Evolutionary conservation across 139 green algal genomes (phyloP).

Genomic region (Ostreobium quekettii): DNA sequence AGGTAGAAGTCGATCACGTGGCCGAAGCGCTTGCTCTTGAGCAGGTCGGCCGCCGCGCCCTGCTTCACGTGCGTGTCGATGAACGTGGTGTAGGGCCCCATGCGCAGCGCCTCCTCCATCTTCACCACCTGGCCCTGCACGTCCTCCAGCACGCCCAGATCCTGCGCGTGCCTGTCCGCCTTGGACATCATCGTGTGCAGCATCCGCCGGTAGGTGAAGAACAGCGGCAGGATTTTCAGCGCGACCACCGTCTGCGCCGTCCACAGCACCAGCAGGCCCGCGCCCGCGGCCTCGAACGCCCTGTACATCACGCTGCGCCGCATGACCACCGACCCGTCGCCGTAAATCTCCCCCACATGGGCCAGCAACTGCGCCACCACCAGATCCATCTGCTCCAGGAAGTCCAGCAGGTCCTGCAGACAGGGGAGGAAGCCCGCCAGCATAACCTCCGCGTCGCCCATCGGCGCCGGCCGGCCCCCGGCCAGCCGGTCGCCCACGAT

Average conservation of each 20-base stretch:
- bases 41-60: not conserved
- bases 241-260: constrained; percentile 6
- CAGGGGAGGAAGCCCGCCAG: constrained; percentile 3
- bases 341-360: not conserved
- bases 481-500: not conserved
- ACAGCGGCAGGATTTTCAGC: constrained; percentile 18
- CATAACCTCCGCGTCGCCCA: constrained; percentile 11
- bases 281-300: not conserved
- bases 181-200: constrained; percentile 23
- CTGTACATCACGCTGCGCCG: constrained; percentile 11
- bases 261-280: constrained; percentile 5
- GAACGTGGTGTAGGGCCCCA: constrained; percentile 13
- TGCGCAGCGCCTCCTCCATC: constrained; percentile 11
- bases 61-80: constrained; percentile 16
- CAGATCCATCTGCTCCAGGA: constrained; percentile 9
- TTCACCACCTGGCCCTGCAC: constrained; percentile 17
- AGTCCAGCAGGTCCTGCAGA: constrained; percentile 17
- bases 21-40: not conserved
- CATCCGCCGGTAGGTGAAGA: constrained; percentile 18
- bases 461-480: not conserved
- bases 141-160: constrained; percentile 13
- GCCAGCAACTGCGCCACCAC: not conserved
- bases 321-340: not conserved
- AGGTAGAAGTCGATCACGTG: constrained; percentile 11
- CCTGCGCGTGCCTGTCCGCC: not conserved